These are phyloP conservation scores for Kandelia obovata DNA, from an alignment of 345 rosid species.

Conservation along the genomic window DNA sequence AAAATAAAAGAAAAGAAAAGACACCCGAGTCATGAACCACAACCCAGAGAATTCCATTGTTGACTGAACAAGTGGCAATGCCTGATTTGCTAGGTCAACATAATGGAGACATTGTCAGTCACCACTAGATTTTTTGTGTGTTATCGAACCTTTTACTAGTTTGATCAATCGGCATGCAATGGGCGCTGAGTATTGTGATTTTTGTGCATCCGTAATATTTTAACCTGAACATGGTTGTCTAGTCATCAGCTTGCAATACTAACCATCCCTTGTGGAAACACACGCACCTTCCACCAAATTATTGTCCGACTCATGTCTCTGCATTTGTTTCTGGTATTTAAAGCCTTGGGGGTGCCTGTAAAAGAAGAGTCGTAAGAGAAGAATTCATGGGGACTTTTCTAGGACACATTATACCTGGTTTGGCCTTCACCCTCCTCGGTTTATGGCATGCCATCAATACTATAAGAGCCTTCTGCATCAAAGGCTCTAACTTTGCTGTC, in stretches of 20 bases:
- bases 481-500: constrained; percentile 47
- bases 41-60: not conserved
- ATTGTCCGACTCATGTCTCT: not conserved
- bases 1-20: too few relatives aligned
- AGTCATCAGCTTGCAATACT: too few relatives aligned
- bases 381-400: constrained; percentile 60
- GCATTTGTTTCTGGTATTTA: constrained; percentile 27
- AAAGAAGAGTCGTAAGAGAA: constrained; percentile 12
- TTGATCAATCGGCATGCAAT: constrained; percentile 18
- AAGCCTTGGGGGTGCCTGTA: constrained; percentile 15
- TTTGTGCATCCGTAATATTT: too few relatives aligned
- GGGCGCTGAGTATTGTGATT: too few relatives aligned
- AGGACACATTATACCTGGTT: constrained; percentile 71
- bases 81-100: too few relatives aligned
- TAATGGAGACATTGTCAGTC: constrained; percentile 4
- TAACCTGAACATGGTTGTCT: too few relatives aligned
- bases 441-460: constrained; percentile 75
- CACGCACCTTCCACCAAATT: constrained; percentile 55
- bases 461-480: constrained; percentile 54
- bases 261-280: constrained; percentile 40
- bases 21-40: too few relatives aligned
- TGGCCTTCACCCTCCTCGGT: constrained; percentile 65
- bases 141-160: not conserved
- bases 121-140: constrained; percentile 24
- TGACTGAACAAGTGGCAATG: constrained; percentile 9